Evolutionary conservation across 148 eudicot genomes (phyloP), one percentile per base, ranked within the genome.

Genomic region (Polygonum maritimum): DNA sequence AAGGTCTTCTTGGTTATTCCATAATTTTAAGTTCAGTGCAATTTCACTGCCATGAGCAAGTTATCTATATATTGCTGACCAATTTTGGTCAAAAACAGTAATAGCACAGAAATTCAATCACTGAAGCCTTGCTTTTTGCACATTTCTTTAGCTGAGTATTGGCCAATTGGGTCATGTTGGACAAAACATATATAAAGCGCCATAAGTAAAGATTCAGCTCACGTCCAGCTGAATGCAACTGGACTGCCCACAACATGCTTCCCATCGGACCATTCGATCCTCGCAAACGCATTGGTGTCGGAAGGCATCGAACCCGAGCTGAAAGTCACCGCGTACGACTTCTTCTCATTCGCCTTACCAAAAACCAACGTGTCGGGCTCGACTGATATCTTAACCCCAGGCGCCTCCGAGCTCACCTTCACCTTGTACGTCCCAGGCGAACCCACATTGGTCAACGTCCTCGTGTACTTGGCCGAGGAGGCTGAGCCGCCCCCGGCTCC

Each of bases 251-350:
- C 98, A 7, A 90, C 76, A 35, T 85, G 88, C 81, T 94, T 91
- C 79, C 97, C 98, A 40, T 92, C 92, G 0, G 92, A 86, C 98
- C 98, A 94, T 74, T 86, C 93, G 4, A 94, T 85, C 41, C 89
- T 79, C 7, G 92, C 97, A 62, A 86, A 92, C 48, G 57, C 82
- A 54, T 80, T 78, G 31, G 62, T 55, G 15, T 86, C 71, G 67
- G 80, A 82, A 8, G 87, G 52, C 5, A 88, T 82, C 79, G 2
- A 89, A 72, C 11, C 81, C 77, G 88, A 86, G 0, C 80, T 82
- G 77, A 94, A 94, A 1, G 90, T 94, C 45, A 87, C 95, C 13
- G 83, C 83, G 54, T 88, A 91, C 10, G 96, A 80, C 77, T 90
- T 80, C 85, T 92, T 92, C 82, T 94, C 97, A 0, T 55, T 55